Base-by-base conservation (phyloP, 1,284 basidiomycete genomes). In the Ustilago esculenta region DNA sequence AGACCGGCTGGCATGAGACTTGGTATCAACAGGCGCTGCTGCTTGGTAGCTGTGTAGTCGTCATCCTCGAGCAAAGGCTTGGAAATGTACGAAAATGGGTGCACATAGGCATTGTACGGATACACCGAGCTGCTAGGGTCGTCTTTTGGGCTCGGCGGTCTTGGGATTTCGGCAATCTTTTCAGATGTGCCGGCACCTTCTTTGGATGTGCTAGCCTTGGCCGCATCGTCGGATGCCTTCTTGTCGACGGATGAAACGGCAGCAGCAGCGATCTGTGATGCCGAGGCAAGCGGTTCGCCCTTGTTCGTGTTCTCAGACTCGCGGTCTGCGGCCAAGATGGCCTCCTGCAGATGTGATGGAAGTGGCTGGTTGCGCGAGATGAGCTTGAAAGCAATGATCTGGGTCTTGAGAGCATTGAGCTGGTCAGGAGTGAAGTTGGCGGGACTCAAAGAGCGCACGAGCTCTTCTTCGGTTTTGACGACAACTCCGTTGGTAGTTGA, bases 81-180 rank as follows among this genome's bases (percentile, higher is more conserved):
- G 44, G 73, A 76, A 18, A 86, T 82, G 46, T 84, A 84, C 4
- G 89, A 86, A 76, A 92, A 90, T 0, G 95, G 95, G 77, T 94
- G 88, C 23, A 87, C 86, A 82, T 90, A 96, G n/a, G 94, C 90
- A 82, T 97, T 98, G 86, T 95, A 97, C 0, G 95, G 95, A 79
- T 96, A 95, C 57, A 97, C 89, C 46, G 88, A 86, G 3, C 92
- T 93, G 61, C 87, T 86, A 41, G 87, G 84, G 79, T 95, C 89
- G 80, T 92, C 90, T 33, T 67, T 54, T 27, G 79, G 79, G 35
- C 65, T 61, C 24, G 73, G 50, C n/a, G 66, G 66, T 27, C 60
- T 55, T 24, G 50, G 51, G 10, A 40, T 77, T 63, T 49, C 82
- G 76, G 11, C 63, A 58, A 27, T 72, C 44, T 47, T 72, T 63